These are phyloP conservation scores for Rhizopogon vulgaris DNA, from an alignment of 768 basidiomycete species.

Conservation along the genomic window DNA sequence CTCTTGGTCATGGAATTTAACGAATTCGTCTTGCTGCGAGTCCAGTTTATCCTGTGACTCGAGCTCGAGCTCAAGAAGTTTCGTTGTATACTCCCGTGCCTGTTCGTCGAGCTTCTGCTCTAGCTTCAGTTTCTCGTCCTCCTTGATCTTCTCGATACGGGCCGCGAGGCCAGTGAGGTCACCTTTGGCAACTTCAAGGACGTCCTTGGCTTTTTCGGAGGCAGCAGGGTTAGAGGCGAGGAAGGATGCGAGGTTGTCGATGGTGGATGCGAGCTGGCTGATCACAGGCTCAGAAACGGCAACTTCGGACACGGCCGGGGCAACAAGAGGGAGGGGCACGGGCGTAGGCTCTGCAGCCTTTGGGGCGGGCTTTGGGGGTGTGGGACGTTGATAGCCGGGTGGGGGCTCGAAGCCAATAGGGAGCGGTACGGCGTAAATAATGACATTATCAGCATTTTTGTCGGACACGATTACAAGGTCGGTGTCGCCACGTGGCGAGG, in stretches of 20 bases:
- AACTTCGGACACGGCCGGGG: slow-evolving; percentile 71
- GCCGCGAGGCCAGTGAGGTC: slow-evolving; percentile 76
- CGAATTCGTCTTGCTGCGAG: slow-evolving; percentile 80
- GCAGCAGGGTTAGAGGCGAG: slow-evolving; percentile 68
- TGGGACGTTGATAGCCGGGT: slow-evolving; percentile 72
- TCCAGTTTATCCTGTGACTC: slow-evolving; percentile 82
- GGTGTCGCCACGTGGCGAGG: slow-evolving; percentile 17
- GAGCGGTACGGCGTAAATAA: slow-evolving; percentile 61
- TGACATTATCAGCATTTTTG: slow-evolving; percentile 22
- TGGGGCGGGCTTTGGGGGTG: slow-evolving; percentile 40
- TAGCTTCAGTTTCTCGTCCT: slow-evolving; percentile 68
- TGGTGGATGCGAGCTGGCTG: slow-evolving; percentile 84
- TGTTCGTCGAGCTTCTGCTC: slow-evolving; percentile 72
- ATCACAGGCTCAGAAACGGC: slow-evolving; percentile 85
- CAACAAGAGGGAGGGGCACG: slow-evolving; percentile 62
- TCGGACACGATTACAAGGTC: slow-evolving; percentile 22
- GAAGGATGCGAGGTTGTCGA: slow-evolving; percentile 86
- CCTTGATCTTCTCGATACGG: slow-evolving; percentile 73
- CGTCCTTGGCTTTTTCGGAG: slow-evolving; percentile 59
- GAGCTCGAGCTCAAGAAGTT: slow-evolving; percentile 79
- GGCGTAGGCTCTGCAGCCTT: slow-evolving; percentile 28
- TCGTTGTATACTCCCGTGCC: slow-evolving; percentile 73
- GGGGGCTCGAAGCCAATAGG: slow-evolving; percentile 96
- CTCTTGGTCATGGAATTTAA: slow-evolving; percentile 76
- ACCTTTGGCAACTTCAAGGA: slow-evolving; percentile 73